phyloP scores from a whole-genome alignment of 2,329 filamentous ascomycete genomes.

The Colletotrichum paranaense region DNA sequence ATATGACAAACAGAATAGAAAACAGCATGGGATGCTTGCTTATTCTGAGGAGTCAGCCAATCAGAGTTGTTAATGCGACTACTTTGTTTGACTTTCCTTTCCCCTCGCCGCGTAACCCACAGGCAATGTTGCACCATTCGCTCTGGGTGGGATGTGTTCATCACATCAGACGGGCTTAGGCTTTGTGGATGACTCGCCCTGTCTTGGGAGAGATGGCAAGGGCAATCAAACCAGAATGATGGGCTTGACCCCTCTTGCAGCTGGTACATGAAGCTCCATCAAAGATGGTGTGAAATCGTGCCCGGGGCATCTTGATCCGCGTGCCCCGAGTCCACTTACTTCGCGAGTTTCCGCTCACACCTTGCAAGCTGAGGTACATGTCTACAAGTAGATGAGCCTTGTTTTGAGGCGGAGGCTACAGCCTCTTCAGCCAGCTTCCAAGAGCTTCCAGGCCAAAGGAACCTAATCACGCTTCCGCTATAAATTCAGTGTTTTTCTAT shows the following conservation, averaged over 20 bases:
- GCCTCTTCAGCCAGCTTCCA: neutral
- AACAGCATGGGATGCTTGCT: neutral
- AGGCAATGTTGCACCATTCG: conserved; percentile 1
- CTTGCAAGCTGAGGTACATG: neutral
- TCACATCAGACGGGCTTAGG: neutral
- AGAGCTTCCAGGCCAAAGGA: neutral
- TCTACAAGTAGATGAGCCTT: neutral
- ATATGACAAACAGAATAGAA: neutral
- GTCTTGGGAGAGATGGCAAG: neutral
- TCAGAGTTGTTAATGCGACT: neutral
- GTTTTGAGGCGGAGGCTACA: neutral
- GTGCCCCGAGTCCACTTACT: neutral
- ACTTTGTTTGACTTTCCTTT: neutral
- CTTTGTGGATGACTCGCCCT: conserved; percentile 23
- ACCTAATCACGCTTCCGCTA: neutral
- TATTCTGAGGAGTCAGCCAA: neutral
- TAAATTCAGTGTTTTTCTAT: neutral
- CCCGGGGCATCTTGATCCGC: neutral
- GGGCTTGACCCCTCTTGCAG: neutral
- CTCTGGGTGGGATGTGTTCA: neutral
- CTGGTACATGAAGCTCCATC: neutral
- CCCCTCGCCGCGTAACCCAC: neutral
- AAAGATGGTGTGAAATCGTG: no score
- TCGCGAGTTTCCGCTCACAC: conserved; percentile 3
- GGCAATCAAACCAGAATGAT: neutral